Conservation (phyloP, 139 green algal genomes). For the Haematococcus lacustris region DNA sequence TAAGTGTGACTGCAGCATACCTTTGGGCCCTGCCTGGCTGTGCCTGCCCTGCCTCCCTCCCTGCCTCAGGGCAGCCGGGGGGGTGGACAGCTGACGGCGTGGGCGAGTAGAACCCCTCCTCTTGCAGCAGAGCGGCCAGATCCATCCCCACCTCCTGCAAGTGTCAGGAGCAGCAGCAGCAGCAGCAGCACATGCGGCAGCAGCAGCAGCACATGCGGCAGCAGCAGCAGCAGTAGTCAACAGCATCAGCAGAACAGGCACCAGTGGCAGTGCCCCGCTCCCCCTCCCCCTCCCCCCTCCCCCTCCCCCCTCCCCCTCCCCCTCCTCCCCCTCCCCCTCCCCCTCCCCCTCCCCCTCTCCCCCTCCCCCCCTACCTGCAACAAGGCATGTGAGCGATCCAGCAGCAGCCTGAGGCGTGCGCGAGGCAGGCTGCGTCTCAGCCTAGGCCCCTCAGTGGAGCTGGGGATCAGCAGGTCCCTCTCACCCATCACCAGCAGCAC, state of each 20-base stretch:
- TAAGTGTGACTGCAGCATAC: too few species aligned
- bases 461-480: slow-evolving; percentile 53
- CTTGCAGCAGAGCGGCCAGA: slow-evolving; percentile 57
- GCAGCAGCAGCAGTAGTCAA: neutral
- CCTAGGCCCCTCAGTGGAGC: slow-evolving; percentile 40
- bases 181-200: slow-evolving; percentile 40
- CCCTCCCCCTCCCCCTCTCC: neutral
- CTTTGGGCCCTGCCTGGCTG: too few species aligned
- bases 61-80: neutral
- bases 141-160: slow-evolving; percentile 62
- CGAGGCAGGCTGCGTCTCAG: slow-evolving; percentile 45
- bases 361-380: slow-evolving; percentile 51
- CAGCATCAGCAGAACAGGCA: neutral
- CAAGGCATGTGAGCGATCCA: slow-evolving; percentile 63
- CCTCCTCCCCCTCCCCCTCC: slow-evolving; percentile 25
- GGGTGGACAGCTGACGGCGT: neutral
- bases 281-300: neutral
- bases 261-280: neutral
- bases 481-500: slow-evolving; percentile 51
- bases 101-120: slow-evolving; percentile 72
- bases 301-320: neutral
- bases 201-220: neutral
- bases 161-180: slow-evolving; percentile 18
- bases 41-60: neutral
- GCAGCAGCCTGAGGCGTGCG: slow-evolving; percentile 21